These are phyloP conservation scores for Backusella mclennaniae DNA, from an alignment of 192 early-diverging fungal species.

Conservation along the genomic window DNA sequence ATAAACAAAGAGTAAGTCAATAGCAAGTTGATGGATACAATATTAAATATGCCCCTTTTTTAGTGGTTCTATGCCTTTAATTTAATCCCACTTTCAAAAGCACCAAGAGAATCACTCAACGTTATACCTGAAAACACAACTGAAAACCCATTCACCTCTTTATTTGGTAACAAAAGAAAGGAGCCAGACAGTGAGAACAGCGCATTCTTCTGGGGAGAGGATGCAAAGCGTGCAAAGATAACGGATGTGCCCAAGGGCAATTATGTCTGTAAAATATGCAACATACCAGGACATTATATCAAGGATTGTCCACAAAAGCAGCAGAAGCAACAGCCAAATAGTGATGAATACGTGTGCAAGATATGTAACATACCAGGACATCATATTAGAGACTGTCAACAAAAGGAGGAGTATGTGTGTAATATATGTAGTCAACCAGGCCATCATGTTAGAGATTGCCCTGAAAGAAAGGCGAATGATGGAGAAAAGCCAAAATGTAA, in stretches of 20 bases:
- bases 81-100: conserved; percentile 59
- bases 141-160: conserved; percentile 44
- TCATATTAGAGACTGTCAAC: conserved; percentile 42
- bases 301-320: conserved; percentile 35
- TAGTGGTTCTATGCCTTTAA: conserved; percentile 95
- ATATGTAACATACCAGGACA: conserved; percentile 57
- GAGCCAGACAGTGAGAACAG: conserved; percentile 15
- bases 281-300: conserved; percentile 55
- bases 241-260: conserved; percentile 20
- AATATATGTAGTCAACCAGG: conserved; percentile 61
- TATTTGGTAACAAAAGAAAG: conserved; percentile 31
- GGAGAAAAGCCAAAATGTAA: conserved; percentile 6
- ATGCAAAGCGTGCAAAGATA: conserved; percentile 20
- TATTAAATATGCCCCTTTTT: neutral
- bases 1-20: neutral
- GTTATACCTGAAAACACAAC: conserved; percentile 55
- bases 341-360: conserved; percentile 42
- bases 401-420: conserved; percentile 52
- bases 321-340: conserved; percentile 22
- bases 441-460: conserved; percentile 66
- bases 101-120: conserved; percentile 23
- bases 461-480: conserved; percentile 27
- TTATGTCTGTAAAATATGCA: conserved; percentile 52
- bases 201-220: conserved; percentile 47
- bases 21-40: neutral